Evolutionary conservation across 2,329 filamentous ascomycete species (phyloP), one percentile per base, ranked within the genome.

Genomic region (Phaeosphaeria sp.): DNA sequence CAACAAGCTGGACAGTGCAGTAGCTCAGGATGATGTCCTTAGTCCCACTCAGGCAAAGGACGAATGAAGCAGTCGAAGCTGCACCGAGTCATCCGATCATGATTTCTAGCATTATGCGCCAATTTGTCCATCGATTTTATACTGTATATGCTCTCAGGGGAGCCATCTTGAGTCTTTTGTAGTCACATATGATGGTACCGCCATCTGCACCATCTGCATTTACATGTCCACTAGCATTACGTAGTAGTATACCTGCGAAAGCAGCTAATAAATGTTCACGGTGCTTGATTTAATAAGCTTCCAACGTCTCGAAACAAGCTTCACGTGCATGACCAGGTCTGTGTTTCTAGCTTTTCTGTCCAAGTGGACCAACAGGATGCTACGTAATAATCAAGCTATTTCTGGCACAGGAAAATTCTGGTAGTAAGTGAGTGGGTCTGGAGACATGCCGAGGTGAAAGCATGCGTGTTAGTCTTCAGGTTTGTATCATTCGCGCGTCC

Each of bases 141-240:
- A 21, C 25, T 46, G 43, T 46, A 46, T 11, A 46, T 46, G 43
- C 15, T 25, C 21, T 17, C n/a, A 6, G n/a, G 11, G 30, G 30
- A 36, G 30, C 30, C 30, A 13, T 36, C 11, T 36, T 13, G 30
- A 36, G 30, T 51, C 11, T 48, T 17, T 42, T 3, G 15, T 22
- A 25, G 22, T 22, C 24, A 36, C 36, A 43, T 43, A 33, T 49
- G 7, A n/a, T 59, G 18, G 39, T 36, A 25, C 27, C 46, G 27
- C 9, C 21, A 48, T 22, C 39, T 25, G 22, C 47, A 24, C 42
- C 52, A 47, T 51, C 3, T 55, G 59, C 65, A 61, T 65, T 59
- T 57, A 57, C 58, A 64, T 54, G 6, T 6, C n/a, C 7, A 7
- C 15, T 33, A 55, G 58, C 64, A 62, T 58, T 66, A 60, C 64